These are phyloP conservation scores for Choanephora cucurbitarum DNA, from an alignment of 371 early-diverging fungal genomes.

Conservation along the genomic window DNA sequence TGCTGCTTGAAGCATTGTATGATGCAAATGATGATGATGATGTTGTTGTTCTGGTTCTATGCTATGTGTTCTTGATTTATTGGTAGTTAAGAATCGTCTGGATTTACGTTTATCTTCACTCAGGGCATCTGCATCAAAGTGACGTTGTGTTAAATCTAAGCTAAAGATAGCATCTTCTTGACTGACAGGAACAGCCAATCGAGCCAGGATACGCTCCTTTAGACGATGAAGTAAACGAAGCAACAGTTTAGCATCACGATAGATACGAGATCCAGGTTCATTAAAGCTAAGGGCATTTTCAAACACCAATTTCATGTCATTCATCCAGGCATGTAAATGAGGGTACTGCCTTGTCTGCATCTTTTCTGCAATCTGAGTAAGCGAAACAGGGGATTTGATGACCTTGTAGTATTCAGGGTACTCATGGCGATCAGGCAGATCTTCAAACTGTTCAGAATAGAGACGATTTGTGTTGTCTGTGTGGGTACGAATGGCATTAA, in stretches of 20 bases:
- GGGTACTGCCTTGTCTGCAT: constrained; percentile 59
- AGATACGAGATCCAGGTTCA: constrained; percentile 71
- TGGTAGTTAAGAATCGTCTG: constrained; percentile 22
- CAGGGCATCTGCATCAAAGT: constrained; percentile 34
- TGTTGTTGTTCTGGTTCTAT: constrained; percentile 21
- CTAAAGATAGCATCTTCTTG: constrained; percentile 42
- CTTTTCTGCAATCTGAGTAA: constrained; percentile 56
- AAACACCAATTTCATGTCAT: constrained; percentile 69
- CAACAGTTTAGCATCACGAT: constrained; percentile 65
- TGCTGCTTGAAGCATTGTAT: constrained; percentile 2
- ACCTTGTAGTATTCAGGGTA: constrained; percentile 93
- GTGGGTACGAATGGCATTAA: constrained; percentile 40
- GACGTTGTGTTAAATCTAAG: constrained; percentile 22
- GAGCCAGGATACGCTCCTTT: constrained; percentile 39
- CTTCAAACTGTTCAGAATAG: constrained; percentile 77
- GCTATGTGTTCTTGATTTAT: constrained; percentile 28
- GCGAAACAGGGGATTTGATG: constrained; percentile 77
- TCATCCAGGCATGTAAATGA: constrained; percentile 64
- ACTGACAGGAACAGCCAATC: constrained; percentile 31
- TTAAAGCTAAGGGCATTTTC: constrained; percentile 79
- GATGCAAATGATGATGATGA: no score
- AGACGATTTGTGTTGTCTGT: constrained; percentile 57
- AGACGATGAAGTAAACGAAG: constrained; percentile 48
- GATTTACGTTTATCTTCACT: constrained; percentile 35
- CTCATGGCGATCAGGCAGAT: constrained; percentile 71